Percentiles rank a stretch among this genome's conserved stretches.
phyloP scores from a whole-genome alignment of 805 yeast genomes.

The Monosporozyma aquatica region DNA sequence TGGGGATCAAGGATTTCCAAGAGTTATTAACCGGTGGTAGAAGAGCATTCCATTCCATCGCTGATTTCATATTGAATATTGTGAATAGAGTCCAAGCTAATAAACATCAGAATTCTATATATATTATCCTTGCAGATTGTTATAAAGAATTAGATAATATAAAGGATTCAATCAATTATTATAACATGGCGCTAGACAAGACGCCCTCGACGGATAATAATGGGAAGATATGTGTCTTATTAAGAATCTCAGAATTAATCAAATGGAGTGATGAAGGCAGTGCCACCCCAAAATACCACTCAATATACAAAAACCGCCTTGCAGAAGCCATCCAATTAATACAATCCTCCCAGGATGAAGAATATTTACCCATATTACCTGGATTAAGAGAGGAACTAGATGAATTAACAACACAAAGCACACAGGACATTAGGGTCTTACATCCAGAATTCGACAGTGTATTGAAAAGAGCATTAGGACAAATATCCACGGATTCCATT shows the following conservation, averaged over 20 bases:
- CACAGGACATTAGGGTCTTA: conserved; percentile 8
- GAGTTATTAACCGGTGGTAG: neutral
- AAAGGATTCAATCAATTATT: neutral
- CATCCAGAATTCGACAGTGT: conserved; percentile 11
- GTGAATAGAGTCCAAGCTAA: neutral
- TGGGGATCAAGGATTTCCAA: neutral
- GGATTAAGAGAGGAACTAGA: conserved; percentile 49
- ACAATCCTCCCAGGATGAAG: neutral
- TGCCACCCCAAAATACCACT: neutral
- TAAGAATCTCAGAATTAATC: neutral
- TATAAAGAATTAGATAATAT: neutral
- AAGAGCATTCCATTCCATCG: neutral
- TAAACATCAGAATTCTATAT: neutral
- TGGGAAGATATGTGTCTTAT: neutral
- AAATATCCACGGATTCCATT: conserved; percentile 4
- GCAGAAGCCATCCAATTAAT: neutral
- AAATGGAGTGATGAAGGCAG: neutral
- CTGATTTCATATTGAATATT: neutral
- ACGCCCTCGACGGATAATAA: neutral
- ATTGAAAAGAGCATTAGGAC: conserved; percentile 11
- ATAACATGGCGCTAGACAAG: neutral
- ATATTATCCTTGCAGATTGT: conserved; percentile 1
- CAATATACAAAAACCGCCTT: neutral
- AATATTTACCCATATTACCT: neutral
- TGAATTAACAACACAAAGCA: conserved; percentile 30